Percentiles rank a stretch among this genome's conserved stretches.
Conservation (phyloP, 768 basidiomycete genomes). For the Amanita brunnescens region DNA sequence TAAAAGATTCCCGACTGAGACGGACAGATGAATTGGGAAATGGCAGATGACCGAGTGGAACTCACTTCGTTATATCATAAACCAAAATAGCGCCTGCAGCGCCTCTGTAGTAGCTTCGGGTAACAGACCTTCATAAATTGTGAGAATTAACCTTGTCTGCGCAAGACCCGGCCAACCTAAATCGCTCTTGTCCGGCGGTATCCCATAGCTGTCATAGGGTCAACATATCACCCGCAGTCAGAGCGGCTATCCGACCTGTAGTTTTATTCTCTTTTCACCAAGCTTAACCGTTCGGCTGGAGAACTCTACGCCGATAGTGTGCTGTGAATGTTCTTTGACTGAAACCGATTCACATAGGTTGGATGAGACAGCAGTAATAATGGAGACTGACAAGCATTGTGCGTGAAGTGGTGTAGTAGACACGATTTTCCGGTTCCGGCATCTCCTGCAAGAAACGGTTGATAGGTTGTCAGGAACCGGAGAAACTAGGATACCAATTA, state of each 20-base stretch:
- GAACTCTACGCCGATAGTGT: slow-evolving; percentile 98
- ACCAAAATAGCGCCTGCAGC: slow-evolving; percentile 89
- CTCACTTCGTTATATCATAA: slow-evolving; percentile 86
- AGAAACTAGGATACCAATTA: slow-evolving; percentile 62
- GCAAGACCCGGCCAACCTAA: slow-evolving; percentile 43
- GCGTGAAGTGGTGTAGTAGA: slow-evolving; percentile 91
- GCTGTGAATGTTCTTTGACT: slow-evolving; percentile 96
- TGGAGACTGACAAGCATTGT: slow-evolving; percentile 78
- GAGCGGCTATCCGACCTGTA: slow-evolving; percentile 57
- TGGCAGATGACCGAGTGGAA: slow-evolving; percentile 6
- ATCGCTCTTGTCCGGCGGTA: slow-evolving; percentile 94
- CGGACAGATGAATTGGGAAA: slow-evolving; percentile 7
- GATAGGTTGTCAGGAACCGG: slow-evolving; percentile 5
- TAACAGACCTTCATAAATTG: slow-evolving; percentile 57
- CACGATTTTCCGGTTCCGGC: slow-evolving; percentile 98
- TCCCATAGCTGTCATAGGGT: slow-evolving; percentile 73
- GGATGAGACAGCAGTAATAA: slow-evolving; percentile 7
- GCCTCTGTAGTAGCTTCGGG: slow-evolving; percentile 92
- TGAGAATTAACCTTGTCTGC: slow-evolving; percentile 6
- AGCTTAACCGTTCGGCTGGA: slow-evolving; percentile 89
- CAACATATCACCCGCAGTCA: slow-evolving; percentile 11
- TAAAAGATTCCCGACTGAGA: slow-evolving; percentile 77
- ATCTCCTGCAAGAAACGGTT: slow-evolving; percentile 52
- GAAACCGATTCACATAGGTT: slow-evolving; percentile 8
- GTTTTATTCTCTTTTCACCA: slow-evolving; percentile 90